Base-by-base conservation (phyloP, 768 basidiomycete species). In the Asterophora lycoperdoides region DNA sequence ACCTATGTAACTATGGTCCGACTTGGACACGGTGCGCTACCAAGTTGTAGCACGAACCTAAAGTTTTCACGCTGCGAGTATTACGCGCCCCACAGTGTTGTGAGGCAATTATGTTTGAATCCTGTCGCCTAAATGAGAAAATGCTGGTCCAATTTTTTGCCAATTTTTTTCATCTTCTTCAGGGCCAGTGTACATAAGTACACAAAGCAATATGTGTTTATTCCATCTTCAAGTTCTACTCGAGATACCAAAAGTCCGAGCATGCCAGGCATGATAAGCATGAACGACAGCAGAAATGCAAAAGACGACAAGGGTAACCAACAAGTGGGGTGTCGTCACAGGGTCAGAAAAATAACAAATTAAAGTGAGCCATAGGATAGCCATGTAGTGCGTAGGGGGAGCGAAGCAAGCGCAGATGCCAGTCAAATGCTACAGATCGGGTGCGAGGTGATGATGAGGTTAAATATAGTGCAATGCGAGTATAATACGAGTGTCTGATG, bases 301-400 rank as follows among this genome's bases (percentile, higher is more conserved):
- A n/a, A 32, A 23, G 13, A 10, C 19, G 23, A 15, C 13, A 23
- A 11, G 15, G 39, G 13, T 38, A 44, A 47, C 2, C 30, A 20
- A 37, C 11, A n/a, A 45, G 11, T 17, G 20, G 20, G 30, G 34
- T 5, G 15, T 13, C 19, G 28, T 28, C 28, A 40, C n/a, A 33
- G 44, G 33, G 37, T 42, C 30, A 43, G 33, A 52, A 52, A 13
- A 4, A 53, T 50, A 33, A 52, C 48, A 13, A 4, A 53, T 50
- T 53, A 53, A 44, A 46, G 41, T 13, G 20, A 30, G 47, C 26
- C 36, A 23, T 56, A 57, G n/a, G 19, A 47, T 57, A 54, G 32
- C 52, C 38, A 41, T 29, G 45, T 32, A 8, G 51, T 48, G 40
- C 54, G 47, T 48, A 48, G 8, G 40, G 5, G n/a, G 36, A 41